Conservation (phyloP, 208 protist genomes). For the Leishmania arabica region DNA sequence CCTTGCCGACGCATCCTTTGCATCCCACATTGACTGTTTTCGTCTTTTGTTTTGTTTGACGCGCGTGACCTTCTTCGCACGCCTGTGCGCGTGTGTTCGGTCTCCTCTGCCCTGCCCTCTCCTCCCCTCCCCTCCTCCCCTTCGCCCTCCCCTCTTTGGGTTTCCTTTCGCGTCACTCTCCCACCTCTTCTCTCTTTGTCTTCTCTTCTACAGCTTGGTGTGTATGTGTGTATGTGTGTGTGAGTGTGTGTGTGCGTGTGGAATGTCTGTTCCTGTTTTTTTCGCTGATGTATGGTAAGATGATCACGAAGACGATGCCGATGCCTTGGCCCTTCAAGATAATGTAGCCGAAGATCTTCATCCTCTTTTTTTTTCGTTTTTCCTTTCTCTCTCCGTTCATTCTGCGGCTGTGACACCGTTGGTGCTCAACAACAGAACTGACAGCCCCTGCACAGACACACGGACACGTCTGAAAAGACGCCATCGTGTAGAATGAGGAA, state of each 20-base stretch:
- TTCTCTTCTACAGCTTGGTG: background rate
- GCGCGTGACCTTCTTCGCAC: background rate
- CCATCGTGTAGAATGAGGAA: background rate
- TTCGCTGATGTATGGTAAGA: conserved; percentile 19
- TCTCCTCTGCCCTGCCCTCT: background rate
- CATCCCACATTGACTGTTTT: background rate
- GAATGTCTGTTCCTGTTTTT: conserved; percentile 5
- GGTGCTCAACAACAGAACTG: background rate
- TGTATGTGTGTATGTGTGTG: background rate
- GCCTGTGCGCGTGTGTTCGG: background rate
- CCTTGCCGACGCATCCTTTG: too few species aligned
- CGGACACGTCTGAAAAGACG: background rate
- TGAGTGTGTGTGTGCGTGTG: background rate
- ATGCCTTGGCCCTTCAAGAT: background rate
- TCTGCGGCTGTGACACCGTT: background rate
- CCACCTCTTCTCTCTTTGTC: background rate
- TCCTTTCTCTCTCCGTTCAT: background rate
- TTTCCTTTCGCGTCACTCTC: background rate
- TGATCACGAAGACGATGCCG: background rate
- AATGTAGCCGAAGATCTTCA: background rate
- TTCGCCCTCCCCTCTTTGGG: background rate
- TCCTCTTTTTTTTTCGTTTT: background rate
- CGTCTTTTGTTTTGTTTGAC: background rate
- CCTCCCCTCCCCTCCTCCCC: too few species aligned
- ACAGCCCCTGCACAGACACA: background rate